These are phyloP conservation scores for Beauveria pseudobassiana DNA, from an alignment of 2,329 filamentous ascomycete genomes.

Conservation along the genomic window DNA sequence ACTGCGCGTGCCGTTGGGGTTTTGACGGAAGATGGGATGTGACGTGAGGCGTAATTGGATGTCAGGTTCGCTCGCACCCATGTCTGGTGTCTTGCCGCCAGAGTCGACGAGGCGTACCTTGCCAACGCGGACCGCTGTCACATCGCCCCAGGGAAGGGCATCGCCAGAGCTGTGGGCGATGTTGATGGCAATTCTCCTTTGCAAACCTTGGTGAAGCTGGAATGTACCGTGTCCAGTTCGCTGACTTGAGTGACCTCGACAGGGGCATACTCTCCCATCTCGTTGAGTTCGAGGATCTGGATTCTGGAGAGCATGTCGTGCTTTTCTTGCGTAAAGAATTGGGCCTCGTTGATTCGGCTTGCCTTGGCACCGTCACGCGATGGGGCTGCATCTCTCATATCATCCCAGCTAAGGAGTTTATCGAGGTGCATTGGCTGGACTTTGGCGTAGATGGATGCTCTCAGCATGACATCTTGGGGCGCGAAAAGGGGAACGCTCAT, in stretches of 20 bases:
- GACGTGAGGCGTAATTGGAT: constrained; percentile 70
- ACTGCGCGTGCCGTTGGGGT: constrained; percentile 83
- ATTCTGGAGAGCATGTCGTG: constrained; percentile 86
- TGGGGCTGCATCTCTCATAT: constrained; percentile 76
- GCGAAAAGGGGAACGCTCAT: constrained; percentile 81
- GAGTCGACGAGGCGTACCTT: constrained; percentile 78
- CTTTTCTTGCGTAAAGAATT: constrained; percentile 88
- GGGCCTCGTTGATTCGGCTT: constrained; percentile 76
- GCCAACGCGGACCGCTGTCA: constrained; percentile 69
- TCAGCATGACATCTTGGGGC: constrained; percentile 64
- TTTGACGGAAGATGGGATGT: constrained; percentile 71
- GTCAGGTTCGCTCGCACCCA: constrained; percentile 63
- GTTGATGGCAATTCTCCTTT: constrained; percentile 78
- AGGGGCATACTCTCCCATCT: constrained; percentile 82
- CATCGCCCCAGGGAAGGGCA: constrained; percentile 79
- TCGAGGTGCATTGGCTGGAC: constrained; percentile 92
- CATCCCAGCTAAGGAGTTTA: constrained; percentile 96
- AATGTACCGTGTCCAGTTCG: constrained; percentile 80
- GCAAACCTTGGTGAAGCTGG: constrained; percentile 90
- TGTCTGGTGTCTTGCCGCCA: constrained; percentile 75
- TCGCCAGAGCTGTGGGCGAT: constrained; percentile 90
- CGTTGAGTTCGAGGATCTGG: constrained; percentile 85
- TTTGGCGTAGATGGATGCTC: constrained; percentile 85
- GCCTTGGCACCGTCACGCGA: constrained; percentile 48
- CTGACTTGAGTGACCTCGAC: constrained; percentile 86